Evolutionary conservation across 2,329 filamentous ascomycete genomes (phyloP).

Genomic region (Aspergillus texensis): DNA sequence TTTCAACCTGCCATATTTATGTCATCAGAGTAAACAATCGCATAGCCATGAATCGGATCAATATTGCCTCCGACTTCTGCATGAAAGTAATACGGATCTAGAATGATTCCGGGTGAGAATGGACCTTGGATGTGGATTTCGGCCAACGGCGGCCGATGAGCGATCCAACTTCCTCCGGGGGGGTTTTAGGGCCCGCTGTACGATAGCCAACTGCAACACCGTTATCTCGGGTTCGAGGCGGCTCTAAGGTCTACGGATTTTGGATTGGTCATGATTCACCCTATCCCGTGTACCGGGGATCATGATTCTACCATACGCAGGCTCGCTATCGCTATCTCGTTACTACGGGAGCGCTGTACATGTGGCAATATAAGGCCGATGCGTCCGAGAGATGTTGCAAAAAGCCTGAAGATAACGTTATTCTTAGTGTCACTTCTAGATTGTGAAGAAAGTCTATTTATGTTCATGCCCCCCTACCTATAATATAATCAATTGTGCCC

Average conservation of each 20-base stretch:
- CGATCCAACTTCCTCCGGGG: not conserved
- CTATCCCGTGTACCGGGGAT: not conserved
- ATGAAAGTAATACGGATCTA: not conserved
- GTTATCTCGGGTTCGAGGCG: not conserved
- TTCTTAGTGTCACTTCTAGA: not conserved
- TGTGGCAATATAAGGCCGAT: not conserved
- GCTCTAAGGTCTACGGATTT: not conserved
- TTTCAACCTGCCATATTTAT: not conserved
- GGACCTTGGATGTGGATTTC: constrained; percentile 39
- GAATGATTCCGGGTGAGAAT: not conserved
- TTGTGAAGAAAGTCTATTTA: not conserved
- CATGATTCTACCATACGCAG: not conserved
- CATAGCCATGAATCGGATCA: not conserved
- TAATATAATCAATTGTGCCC: not conserved
- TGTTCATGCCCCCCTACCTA: not conserved
- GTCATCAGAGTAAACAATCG: not conserved
- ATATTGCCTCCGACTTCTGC: not conserved
- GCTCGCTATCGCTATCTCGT: not conserved
- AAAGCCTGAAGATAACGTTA: not conserved
- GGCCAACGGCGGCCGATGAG: not conserved
- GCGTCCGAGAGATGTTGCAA: not conserved
- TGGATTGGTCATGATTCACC: not conserved
- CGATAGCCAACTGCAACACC: not conserved
- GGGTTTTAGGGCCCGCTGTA: not conserved
- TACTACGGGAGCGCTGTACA: not conserved